These are phyloP conservation scores for Fusarium sp. DNA, from an alignment of 2,329 filamentous ascomycete genomes.

Conservation along the genomic window DNA sequence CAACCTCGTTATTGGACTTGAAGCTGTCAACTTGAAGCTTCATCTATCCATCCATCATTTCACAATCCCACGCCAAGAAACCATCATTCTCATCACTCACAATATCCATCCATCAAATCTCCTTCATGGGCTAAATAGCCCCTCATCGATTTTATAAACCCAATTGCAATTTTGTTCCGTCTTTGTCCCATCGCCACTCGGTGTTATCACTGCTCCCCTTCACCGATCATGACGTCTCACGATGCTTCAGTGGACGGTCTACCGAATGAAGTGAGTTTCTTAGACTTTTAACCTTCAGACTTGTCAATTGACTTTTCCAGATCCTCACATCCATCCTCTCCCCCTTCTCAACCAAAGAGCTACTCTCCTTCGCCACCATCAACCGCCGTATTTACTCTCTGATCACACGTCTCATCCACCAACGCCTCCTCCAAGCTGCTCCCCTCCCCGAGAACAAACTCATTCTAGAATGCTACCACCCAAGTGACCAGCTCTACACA, in stretches of 20 bases:
- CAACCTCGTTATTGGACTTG: not conserved
- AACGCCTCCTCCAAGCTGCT: slow-evolving; percentile 63
- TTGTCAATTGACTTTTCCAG: slow-evolving; percentile 1
- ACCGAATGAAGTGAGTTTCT: slow-evolving; percentile 32
- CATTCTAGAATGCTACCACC: slow-evolving; percentile 83
- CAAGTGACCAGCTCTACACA: slow-evolving; percentile 73
- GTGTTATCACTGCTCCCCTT: not conserved
- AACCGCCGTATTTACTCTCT: slow-evolving; percentile 73
- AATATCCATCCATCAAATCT: not conserved
- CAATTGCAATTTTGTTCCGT: not conserved
- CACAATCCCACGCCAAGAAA: not conserved
- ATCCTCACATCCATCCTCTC: slow-evolving; percentile 50
- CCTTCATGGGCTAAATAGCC: fast-evolving
- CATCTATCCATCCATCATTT: not conserved
- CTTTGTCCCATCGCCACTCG: not conserved
- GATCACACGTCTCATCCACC: slow-evolving; percentile 72
- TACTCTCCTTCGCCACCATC: slow-evolving; percentile 68
- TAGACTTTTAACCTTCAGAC: not conserved
- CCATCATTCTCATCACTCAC: not conserved
- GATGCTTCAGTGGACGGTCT: slow-evolving; percentile 21
- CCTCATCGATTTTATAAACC: not conserved
- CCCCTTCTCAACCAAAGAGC: slow-evolving; percentile 59
- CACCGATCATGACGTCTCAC: slow-evolving; percentile 19
- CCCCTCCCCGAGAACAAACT: slow-evolving; percentile 63
- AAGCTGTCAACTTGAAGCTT: slow-evolving; percentile 27